phyloP scores from a whole-genome alignment of 352 stramenopile genomes.

The Halophytophthora batemanensis region DNA sequence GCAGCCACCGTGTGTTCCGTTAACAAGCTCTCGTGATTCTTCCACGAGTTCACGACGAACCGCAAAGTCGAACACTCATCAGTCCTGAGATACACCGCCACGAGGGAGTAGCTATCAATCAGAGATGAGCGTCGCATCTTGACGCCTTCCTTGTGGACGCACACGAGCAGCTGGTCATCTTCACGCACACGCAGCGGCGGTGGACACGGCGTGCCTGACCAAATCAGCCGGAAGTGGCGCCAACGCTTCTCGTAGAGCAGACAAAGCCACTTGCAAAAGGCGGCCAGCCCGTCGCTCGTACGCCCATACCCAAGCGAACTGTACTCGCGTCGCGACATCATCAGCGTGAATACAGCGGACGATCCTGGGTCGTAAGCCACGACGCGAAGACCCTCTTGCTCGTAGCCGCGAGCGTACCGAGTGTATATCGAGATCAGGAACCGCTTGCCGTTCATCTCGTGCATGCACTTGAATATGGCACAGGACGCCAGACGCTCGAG shows the following conservation, averaged over 20 bases:
- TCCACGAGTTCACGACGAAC: slow-evolving; percentile 31
- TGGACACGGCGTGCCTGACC: slow-evolving; percentile 52
- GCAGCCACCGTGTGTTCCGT: slow-evolving; percentile 22
- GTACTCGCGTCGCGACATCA: slow-evolving; percentile 45
- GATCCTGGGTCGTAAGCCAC: slow-evolving; percentile 50
- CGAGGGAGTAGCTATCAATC: slow-evolving; percentile 15
- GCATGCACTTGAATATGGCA: slow-evolving; percentile 34
- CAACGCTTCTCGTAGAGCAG: slow-evolving; percentile 53
- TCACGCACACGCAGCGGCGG: slow-evolving; percentile 52
- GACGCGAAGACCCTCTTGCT: slow-evolving; percentile 44
- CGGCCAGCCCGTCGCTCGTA: slow-evolving; percentile 29
- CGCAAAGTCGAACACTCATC: slow-evolving; percentile 28
- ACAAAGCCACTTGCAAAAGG: slow-evolving; percentile 63
- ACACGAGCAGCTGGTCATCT: slow-evolving; percentile 43
- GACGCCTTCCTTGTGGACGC: slow-evolving; percentile 61
- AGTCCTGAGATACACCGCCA: slow-evolving; percentile 38
- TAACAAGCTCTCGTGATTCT: slow-evolving; percentile 12
- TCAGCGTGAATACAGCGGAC: slow-evolving; percentile 30
- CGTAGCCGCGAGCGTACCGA: slow-evolving; percentile 40
- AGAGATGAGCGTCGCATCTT: slow-evolving; percentile 9
- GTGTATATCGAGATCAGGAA: slow-evolving; percentile 44
- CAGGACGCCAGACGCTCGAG: slow-evolving; percentile 18
- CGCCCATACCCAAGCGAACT: slow-evolving; percentile 46
- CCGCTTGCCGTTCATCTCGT: slow-evolving; percentile 42
- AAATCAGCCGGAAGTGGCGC: slow-evolving; percentile 50